Conservation (phyloP, 345 rosid genomes). For the Barbarea vulgaris region DNA sequence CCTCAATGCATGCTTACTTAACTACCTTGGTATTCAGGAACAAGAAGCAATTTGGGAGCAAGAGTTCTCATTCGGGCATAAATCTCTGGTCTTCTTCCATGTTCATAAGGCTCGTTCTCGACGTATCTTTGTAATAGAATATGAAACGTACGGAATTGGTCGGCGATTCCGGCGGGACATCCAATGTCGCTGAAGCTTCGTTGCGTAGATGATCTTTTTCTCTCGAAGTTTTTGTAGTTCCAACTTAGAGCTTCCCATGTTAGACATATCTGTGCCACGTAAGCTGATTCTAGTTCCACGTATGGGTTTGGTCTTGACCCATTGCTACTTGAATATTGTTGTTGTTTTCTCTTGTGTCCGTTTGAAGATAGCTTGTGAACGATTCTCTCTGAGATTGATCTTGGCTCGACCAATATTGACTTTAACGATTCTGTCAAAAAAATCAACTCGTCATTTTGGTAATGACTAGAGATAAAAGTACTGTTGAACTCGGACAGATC, state of each 20-base stretch:
- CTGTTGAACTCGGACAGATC: too few relatives aligned
- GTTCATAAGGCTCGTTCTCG: slow-evolving; percentile 96
- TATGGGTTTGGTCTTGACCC: slow-evolving; percentile 75
- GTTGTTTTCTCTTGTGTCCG: slow-evolving; percentile 49
- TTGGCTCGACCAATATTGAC: slow-evolving; percentile 78
- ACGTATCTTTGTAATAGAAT: slow-evolving; percentile 85
- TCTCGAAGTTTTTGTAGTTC: slow-evolving; percentile 85
- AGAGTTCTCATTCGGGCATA: slow-evolving; percentile 91
- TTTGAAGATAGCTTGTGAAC: slow-evolving; percentile 67
- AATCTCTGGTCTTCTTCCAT: slow-evolving; percentile 89
- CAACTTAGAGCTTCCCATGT: slow-evolving; percentile 98
- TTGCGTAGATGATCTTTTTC: slow-evolving; percentile 50
- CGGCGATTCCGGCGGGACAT: slow-evolving; percentile 78
- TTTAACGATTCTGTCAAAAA: slow-evolving; percentile 61
- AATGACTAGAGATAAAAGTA: not conserved
- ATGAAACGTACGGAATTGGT: slow-evolving; percentile 92
- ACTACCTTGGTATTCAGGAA: slow-evolving; percentile 90
- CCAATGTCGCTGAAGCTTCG: slow-evolving; percentile 57
- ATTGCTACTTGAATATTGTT: slow-evolving; percentile 28
- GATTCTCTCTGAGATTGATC: slow-evolving; percentile 90
- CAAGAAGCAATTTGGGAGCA: slow-evolving; percentile 90
- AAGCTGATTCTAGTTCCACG: slow-evolving; percentile 81
- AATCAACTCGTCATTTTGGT: not conserved
- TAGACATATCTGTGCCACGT: slow-evolving; percentile 89
- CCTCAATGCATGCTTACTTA: not conserved